Conservation (phyloP, 1,284 basidiomycete species). For the Erythrobasidium hasegawianum region DNA sequence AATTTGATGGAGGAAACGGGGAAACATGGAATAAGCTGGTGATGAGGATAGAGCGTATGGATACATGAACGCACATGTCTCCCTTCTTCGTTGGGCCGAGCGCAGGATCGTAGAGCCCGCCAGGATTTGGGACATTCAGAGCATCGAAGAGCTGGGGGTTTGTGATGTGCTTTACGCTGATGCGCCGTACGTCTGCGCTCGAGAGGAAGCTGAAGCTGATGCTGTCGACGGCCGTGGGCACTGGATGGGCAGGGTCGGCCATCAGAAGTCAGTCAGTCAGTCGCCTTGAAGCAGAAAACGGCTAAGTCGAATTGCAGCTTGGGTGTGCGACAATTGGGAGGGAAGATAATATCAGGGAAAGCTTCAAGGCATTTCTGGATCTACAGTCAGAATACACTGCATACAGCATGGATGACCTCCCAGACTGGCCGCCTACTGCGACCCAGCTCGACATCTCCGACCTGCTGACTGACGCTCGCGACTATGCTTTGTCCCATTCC, state of each 20-base stretch:
- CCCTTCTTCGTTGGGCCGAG: slow-evolving; percentile 82
- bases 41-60: background rate
- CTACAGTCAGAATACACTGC: too few relatives aligned
- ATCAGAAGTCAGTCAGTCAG: too few relatives aligned
- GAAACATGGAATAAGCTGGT: too few relatives aligned
- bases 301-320: too few relatives aligned
- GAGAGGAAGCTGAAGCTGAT: slow-evolving; percentile 94
- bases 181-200: slow-evolving; percentile 81
- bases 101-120: slow-evolving; percentile 92
- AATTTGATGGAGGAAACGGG: too few relatives aligned
- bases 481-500: slow-evolving; percentile 79
- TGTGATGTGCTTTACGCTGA: slow-evolving; percentile 94
- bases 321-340: too few relatives aligned
- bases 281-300: too few relatives aligned
- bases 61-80: slow-evolving; percentile 68
- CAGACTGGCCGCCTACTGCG: slow-evolving; percentile 25
- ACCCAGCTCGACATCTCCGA: background rate
- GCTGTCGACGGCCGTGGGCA: slow-evolving; percentile 76
- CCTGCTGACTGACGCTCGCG: slow-evolving; percentile 58
- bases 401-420: too few relatives aligned
- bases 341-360: too few relatives aligned
- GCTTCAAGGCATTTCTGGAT: too few relatives aligned
- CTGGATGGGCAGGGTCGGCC: slow-evolving; percentile 76
- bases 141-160: slow-evolving; percentile 93
- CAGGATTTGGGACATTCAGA: slow-evolving; percentile 82